Base-by-base conservation (phyloP, 2,329 filamentous ascomycete genomes). In the Neurospora crassa region DNA sequence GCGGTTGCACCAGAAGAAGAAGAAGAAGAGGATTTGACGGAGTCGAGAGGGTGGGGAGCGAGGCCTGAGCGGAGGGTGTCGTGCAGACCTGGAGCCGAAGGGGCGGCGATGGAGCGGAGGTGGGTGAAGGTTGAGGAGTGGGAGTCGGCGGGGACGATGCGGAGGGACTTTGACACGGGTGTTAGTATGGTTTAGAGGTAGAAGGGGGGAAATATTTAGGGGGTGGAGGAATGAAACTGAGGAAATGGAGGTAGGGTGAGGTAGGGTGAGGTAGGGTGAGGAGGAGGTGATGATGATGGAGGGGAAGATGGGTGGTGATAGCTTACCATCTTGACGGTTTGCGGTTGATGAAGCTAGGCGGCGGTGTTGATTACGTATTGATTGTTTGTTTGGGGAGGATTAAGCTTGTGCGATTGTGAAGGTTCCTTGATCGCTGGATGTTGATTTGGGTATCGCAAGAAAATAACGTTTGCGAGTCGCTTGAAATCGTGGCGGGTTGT, bases 61-160 rank as follows among this genome's bases (percentile, higher is more conserved):
- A 97, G 87, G 82, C 94, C 94, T 74, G 90, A 86, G 79, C 96
- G 94, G 77, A 99, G 91, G 20, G 92, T 94, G 85, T 98, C 96
- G 86, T 96, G 94, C 74, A 98, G 86, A 76, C 95, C 95, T 0
- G 94, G 94, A 18, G 94, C 95, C 0, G 95, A 97, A 76, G 96
- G 96, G 4, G 96, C 96, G 71, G 88, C 89, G 77, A 87, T 86
- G 75, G 86, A 87, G 79, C 86, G 81, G 76, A 86, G 83, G 84
- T 92, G 91, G 78, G 85, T 86, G 83, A 88, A 90, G 79, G 88
- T 86, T 76, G 85, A 88, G 77, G 89, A 82, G 85, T 95, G 88
- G 76, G 84, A 79, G 77, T 89, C 82, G 73, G 89, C 81, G 79
- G 96, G 96, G 76, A 93, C 89, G 83, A 99, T 92, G 84, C 94